Percentiles rank a stretch among this genome's conserved stretches.
Evolutionary conservation across 768 basidiomycete genomes (phyloP).

Genomic region (Wakefieldia striispora): DNA sequence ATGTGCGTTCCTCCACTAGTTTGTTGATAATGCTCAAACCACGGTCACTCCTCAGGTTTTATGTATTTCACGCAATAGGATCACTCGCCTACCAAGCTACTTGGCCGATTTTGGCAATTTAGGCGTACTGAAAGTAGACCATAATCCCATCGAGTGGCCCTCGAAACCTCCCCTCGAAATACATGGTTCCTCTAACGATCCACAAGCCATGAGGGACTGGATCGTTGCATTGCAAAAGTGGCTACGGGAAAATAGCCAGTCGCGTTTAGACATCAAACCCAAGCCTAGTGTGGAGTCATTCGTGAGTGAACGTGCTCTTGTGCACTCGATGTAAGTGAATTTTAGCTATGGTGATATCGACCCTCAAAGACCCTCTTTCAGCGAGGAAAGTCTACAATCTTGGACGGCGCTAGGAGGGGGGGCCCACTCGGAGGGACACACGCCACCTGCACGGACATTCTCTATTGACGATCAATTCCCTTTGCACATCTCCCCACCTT

Average conservation of each 20-base stretch:
- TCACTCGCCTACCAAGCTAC: constrained; percentile 77
- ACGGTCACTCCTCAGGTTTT: constrained; percentile 59
- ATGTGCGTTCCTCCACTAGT: constrained; percentile 42
- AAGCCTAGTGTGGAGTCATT: constrained; percentile 50
- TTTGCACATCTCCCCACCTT: constrained; percentile 30
- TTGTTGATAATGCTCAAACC: constrained; percentile 1
- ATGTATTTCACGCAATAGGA: constrained; percentile 81
- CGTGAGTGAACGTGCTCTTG: constrained; percentile 40
- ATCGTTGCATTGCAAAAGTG: constrained; percentile 69
- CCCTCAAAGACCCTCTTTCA: constrained; percentile 16
- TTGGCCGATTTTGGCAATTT: constrained; percentile 69
- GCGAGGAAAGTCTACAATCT: constrained; percentile 41
- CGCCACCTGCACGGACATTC: constrained; percentile 56
- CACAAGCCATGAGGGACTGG: constrained; percentile 66
- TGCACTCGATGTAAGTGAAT: constrained; percentile 30
- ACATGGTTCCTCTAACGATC: constrained; percentile 40
- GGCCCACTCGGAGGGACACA: constrained; percentile 37
- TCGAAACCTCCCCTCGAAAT: constrained; percentile 55
- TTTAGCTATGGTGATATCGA: neutral
- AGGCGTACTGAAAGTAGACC: constrained; percentile 79
- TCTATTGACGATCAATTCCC: constrained; percentile 61
- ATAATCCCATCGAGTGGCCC: constrained; percentile 95
- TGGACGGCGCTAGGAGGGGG: constrained; percentile 44
- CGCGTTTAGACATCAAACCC: constrained; percentile 29
- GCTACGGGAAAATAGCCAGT: constrained; percentile 56